phyloP scores from a whole-genome alignment of 345 rosid genomes.

The Melastoma malabathricum region DNA sequence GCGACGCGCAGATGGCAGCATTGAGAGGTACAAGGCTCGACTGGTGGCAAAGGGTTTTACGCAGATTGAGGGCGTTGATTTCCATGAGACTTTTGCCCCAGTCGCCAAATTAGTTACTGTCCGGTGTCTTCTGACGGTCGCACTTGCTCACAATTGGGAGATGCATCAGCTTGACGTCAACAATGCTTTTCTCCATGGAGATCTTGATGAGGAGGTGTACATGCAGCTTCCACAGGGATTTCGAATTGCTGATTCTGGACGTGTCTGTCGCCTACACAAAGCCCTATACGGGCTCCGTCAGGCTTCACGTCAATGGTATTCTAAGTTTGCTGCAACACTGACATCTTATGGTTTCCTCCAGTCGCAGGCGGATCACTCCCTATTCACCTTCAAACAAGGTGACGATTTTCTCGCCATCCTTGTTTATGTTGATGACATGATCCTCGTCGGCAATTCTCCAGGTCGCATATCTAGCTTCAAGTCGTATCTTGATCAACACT shows the following conservation, averaged over 20 bases:
- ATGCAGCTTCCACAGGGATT: not conserved
- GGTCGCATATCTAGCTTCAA: not conserved
- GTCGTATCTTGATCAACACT: not conserved
- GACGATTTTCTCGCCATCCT: not conserved
- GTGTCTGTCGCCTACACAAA: not conserved
- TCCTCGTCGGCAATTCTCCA: not conserved
- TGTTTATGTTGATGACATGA: conserved; percentile 3
- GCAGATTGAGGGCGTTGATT: not conserved
- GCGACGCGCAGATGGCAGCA: not conserved
- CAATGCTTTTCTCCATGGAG: conserved; percentile 5
- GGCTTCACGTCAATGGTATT: not conserved
- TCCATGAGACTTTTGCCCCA: not conserved
- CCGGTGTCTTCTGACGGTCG: not conserved
- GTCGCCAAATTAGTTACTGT: not conserved
- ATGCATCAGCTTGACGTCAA: not conserved
- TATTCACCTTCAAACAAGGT: not conserved
- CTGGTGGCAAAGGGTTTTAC: conserved; percentile 1
- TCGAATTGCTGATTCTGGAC: not conserved
- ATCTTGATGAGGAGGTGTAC: conserved; percentile 2
- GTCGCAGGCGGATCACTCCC: not conserved
- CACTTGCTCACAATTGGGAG: not conserved
- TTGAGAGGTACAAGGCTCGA: not conserved
- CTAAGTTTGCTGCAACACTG: not conserved
- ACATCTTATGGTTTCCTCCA: not conserved
- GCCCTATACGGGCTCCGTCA: not conserved